Evolutionary conservation across 306 rosid genomes (phyloP), one percentile per base, ranked within the genome.

Genomic region (Gillenia trifoliata): DNA sequence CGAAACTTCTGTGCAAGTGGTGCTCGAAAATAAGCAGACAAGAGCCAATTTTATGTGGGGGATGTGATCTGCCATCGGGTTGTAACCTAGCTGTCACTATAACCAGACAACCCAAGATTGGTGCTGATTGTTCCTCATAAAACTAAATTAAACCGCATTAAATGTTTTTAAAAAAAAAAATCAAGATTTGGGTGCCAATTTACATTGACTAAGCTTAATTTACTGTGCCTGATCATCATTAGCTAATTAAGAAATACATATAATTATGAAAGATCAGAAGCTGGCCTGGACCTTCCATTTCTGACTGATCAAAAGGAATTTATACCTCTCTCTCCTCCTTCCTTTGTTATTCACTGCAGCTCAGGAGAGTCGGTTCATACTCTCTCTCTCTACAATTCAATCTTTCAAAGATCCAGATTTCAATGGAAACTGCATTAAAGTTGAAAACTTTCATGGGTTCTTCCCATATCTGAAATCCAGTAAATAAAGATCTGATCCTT

Each of bases 81-180:
- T 88, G 90, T 82, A n/a, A 80, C 81, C 84, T 66, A 74, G 78
- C 83, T 87, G 90, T 87, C 86, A 71, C 74, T 11, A 6, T 56
- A 16, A 29, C 26, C 76, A 15, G 54, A 64, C 66, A 41, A 25
- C 36, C 69, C 84, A 82, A 78, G 77, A 12, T 67, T 83, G 80
- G 0, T 16, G 73, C 11, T 16, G 65, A 15, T 23, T 38, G 66
- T 38, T 71, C 65, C 25, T 71, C 15, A 52, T 29, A 6, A 2
- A 43, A 43, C 19, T 25, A 63, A 12, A 61, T 28, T 28, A 61
- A 2, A 54, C 26, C 45, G 6, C 45, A 40, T 40, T 2, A 40
- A 40, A 40, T 6, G 6, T 40, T 1, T 40, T 40, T 40, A 3
- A 6, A 11, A 66, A 76, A 79, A 77, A 71, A 76, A 79, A 64